Conservation (phyloP, 345 rosid species). For the Raphanus sativus region DNA sequence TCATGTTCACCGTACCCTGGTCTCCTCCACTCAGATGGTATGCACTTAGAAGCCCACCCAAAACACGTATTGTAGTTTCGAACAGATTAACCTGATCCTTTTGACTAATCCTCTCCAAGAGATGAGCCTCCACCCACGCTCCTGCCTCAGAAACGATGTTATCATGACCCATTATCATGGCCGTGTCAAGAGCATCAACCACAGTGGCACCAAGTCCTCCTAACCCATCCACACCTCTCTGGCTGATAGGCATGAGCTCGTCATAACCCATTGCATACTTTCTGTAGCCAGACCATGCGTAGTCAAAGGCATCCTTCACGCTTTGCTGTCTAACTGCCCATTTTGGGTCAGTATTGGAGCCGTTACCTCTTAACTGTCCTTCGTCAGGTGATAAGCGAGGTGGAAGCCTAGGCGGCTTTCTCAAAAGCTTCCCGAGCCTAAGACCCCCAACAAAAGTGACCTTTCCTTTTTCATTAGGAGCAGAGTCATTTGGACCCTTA, state of each 20-base stretch:
- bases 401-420: conserved; percentile 88
- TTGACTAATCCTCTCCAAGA: conserved; percentile 68
- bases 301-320: conserved; percentile 80
- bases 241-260: conserved; percentile 88
- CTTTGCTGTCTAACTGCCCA: conserved; percentile 71
- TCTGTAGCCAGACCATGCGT: conserved; percentile 96
- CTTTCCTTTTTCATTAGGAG: conserved; percentile 39
- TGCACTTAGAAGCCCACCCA: conserved; percentile 98
- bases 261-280: conserved; percentile 87
- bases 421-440: conserved; percentile 59
- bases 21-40: conserved; percentile 91
- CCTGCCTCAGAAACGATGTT: conserved; percentile 82
- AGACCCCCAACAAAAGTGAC: conserved; percentile 39
- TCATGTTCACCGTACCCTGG: conserved; percentile 43
- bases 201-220: conserved; percentile 98
- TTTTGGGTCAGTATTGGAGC: conserved; percentile 41
- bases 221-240: conserved; percentile 73
- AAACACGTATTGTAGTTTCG: conserved; percentile 94
- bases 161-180: conserved; percentile 92
- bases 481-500: conserved; percentile 42
- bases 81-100: conserved; percentile 97
- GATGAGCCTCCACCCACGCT: conserved; percentile 77
- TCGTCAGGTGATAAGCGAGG: conserved; percentile 83
- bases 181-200: conserved; percentile 97
- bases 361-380: conserved; percentile 40